Evolutionary conservation across 208 protist genomes (phyloP), one percentile per base, ranked within the genome.

Genomic region (Acanthamoeba triangularis): DNA sequence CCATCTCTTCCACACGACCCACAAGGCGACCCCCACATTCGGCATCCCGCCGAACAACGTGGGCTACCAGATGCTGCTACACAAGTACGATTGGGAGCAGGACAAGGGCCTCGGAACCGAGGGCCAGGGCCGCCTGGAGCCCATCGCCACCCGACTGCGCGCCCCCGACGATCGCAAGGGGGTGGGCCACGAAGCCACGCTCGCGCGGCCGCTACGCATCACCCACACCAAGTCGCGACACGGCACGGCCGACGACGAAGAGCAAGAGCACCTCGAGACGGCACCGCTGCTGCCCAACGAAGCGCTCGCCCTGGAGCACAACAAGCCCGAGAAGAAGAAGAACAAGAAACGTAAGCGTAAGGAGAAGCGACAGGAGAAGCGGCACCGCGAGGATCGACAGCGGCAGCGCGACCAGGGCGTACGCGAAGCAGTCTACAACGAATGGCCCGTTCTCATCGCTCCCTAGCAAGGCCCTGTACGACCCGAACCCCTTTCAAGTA

Each of bases 221-320:
- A 80, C 69, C 16, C 69, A 80, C 69, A 80, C 69, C 69, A 80
- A 80, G 69, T 20, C 69, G 30, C 30, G 37, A 30, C 69, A 80
- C 69, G 69, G 69, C 69, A 80, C 23, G 33, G n/a, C n/a, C n/a
- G 65, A 80, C 16, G 65, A 80, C 0, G 67, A 76, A 2, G 33
- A 80, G 6, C 25, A 80, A 23, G 69, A 49, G 23, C 28, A 41
- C 69, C 30, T 49, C 33, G 69, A 80, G 69, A 4, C 33, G 33
- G 69, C 69, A 11, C 69, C 69, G 69, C 69, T 78, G 69, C 69
- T 80, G 69, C 69, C 69, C 35, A 80, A 80, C 33, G 69, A 80
- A 41, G 69, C 69, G 33, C 69, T 41, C 16, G 69, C 69, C 8
- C 37, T 80, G 1, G 69, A 47, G 69, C 25, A 80, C 25, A 44